Percentiles rank a stretch among this genome's conserved stretches.
Conservation (phyloP, 2,329 filamentous ascomycete species). For the Arthroderma sp. region DNA sequence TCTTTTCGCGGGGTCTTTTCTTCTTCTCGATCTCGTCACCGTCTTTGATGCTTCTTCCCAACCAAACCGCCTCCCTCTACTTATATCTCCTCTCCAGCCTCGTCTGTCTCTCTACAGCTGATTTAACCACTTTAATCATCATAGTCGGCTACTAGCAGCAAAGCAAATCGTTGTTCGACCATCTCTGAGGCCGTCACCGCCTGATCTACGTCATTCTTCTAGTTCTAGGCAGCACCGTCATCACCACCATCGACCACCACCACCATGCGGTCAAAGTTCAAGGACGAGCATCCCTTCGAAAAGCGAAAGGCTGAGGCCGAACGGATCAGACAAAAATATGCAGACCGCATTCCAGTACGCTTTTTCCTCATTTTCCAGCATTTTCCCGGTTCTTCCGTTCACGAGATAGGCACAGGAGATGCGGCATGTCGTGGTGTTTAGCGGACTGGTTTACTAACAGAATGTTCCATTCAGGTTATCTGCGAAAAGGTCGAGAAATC, state of each 20-base stretch:
- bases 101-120: constrained; percentile 7
- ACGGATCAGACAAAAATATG: constrained; percentile 97
- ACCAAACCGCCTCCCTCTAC: not conserved
- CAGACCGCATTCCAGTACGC: constrained; percentile 93
- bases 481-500: constrained; percentile 99
- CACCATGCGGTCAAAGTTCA: constrained; percentile 98
- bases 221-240: too few species aligned
- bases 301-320: constrained; percentile 99
- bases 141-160: constrained; percentile 1
- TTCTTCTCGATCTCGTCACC: not conserved
- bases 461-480: constrained; percentile 56
- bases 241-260: constrained; percentile 21
- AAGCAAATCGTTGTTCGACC: constrained; percentile 7
- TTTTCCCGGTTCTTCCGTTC: not conserved
- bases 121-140: constrained; percentile 6
- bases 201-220: not conserved
- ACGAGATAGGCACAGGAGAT: too few species aligned
- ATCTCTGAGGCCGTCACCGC: constrained; percentile 5
- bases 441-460: not conserved
- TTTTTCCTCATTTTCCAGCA: not conserved
- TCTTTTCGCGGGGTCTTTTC: not conserved
- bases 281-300: constrained; percentile 99
- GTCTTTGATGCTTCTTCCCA: not conserved
- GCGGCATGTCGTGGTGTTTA: too few species aligned
- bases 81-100: constrained; percentile 11